These are phyloP conservation scores for Xylaria venustula DNA, from an alignment of 495 filamentous ascomycete genomes.

Conservation along the genomic window DNA sequence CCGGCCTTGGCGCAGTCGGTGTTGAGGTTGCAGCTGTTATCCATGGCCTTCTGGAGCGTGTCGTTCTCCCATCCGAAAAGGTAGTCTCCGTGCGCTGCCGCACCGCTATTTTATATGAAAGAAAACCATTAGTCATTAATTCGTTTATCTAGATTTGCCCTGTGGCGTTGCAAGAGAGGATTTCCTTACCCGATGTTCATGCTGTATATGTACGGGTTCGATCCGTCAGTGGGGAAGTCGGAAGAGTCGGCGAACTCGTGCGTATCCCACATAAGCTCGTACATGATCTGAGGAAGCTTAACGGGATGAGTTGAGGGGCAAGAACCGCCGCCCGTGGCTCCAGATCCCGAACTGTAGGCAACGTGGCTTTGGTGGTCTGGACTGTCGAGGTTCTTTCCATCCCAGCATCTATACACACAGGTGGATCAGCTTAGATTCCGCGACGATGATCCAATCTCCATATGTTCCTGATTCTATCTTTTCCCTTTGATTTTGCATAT, in stretches of 20 bases:
- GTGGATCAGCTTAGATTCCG: conserved; percentile 18
- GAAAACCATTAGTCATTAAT: too few relatives aligned
- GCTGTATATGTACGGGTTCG: conserved; percentile 55
- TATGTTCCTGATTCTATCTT: conserved; percentile 29
- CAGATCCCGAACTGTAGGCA: conserved; percentile 51
- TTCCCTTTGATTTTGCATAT: neutral
- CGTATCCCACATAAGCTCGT: conserved; percentile 67
- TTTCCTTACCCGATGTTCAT: conserved; percentile 50
- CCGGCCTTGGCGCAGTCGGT: conserved; percentile 46
- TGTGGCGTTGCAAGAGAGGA: neutral
- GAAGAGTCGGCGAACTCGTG: conserved; percentile 51
- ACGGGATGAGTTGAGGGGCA: conserved; percentile 64
- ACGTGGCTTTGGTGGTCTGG: conserved; percentile 64
- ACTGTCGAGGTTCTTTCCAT: conserved; percentile 56
- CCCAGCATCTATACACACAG: conserved; percentile 44
- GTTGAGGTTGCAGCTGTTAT: conserved; percentile 59
- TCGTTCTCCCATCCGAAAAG: conserved; percentile 73
- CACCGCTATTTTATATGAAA: too few relatives aligned
- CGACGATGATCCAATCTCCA: too few relatives aligned
- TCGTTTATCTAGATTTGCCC: neutral
- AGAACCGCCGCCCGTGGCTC: conserved; percentile 51
- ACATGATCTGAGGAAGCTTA: conserved; percentile 66
- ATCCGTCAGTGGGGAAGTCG: conserved; percentile 54
- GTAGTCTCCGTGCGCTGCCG: conserved; percentile 71
- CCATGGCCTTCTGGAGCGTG: conserved; percentile 62